phyloP scores from a whole-genome alignment of 75 land plant species.

The Gnetum montanum region DNA sequence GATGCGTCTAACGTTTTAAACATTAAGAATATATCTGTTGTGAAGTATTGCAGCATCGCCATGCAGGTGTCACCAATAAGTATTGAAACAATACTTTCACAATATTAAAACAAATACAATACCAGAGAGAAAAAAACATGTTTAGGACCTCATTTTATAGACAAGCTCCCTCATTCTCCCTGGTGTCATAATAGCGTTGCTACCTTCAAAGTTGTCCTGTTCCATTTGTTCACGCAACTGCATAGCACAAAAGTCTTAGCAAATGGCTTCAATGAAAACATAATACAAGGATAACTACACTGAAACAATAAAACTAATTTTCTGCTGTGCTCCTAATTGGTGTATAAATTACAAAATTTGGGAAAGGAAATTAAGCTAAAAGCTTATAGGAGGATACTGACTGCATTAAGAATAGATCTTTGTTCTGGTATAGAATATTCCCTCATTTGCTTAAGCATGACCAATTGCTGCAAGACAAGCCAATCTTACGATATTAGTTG shows the following conservation, averaged over 20 bases:
- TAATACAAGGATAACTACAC: neutral
- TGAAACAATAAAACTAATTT: neutral
- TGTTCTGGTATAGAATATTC: constrained; percentile 57
- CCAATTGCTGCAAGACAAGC: constrained; percentile 60
- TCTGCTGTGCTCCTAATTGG: too few species aligned
- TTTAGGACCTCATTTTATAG: constrained; percentile 5
- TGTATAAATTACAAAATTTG: neutral
- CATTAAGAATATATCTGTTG: too few species aligned
- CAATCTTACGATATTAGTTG: neutral
- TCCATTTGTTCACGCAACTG: constrained; percentile 71
- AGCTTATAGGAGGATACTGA: constrained; percentile 10
- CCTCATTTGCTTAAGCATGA: constrained; percentile 65
- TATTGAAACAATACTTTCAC: too few species aligned
- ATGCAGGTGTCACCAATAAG: too few species aligned
- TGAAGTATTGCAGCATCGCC: too few species aligned
- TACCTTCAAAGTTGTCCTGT: constrained; percentile 28
- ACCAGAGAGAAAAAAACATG: neutral
- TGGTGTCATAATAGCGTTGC: constrained; percentile 40
- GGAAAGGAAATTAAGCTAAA: neutral
- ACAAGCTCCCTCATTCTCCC: constrained; percentile 61
- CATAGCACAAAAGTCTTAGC: constrained; percentile 9
- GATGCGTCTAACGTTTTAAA: too few species aligned
- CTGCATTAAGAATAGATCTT: constrained; percentile 56
- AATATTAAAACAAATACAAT: too few species aligned
- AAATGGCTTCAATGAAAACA: neutral